Evolutionary conservation across 306 rosid species (phyloP).

Genomic region (Ormosia semicastrata): DNA sequence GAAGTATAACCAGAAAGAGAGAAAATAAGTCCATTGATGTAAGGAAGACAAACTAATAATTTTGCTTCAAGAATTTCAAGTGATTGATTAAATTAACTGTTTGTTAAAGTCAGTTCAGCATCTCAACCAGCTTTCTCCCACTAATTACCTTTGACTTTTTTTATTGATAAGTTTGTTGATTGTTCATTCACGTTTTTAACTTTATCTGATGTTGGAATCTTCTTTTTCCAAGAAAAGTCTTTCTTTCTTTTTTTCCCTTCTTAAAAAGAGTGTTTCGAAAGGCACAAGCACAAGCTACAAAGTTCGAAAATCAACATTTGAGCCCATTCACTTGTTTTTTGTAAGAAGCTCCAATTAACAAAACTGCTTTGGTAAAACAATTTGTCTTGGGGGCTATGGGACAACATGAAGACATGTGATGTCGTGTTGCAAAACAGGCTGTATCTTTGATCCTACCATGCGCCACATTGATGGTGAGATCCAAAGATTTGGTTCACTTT

Average conservation of each 20-base stretch:
- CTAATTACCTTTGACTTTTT: slow-evolving; percentile 27
- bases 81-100: slow-evolving; percentile 29
- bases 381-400: slow-evolving; percentile 21
- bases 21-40: slow-evolving; percentile 54
- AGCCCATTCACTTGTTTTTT: background rate
- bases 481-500: background rate
- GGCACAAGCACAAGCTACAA: slow-evolving; percentile 18
- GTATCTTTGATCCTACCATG: background rate
- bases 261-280: slow-evolving; percentile 20
- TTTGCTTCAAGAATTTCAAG: slow-evolving; percentile 19
- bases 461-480: background rate
- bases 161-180: slow-evolving; percentile 34
- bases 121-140: slow-evolving; percentile 30
- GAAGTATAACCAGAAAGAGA: slow-evolving; percentile 38
- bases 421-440: background rate
- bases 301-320: background rate
- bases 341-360: background rate
- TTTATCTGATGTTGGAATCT: slow-evolving; percentile 43
- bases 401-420: slow-evolving; percentile 6
- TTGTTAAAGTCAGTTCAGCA: slow-evolving; percentile 25
- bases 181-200: slow-evolving; percentile 50
- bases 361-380: background rate
- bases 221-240: slow-evolving; percentile 30
- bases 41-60: slow-evolving; percentile 34
- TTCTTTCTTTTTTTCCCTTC: background rate